Base-by-base conservation (phyloP, 768 basidiomycete species). In the Leccinellum rugosiceps region DNA sequence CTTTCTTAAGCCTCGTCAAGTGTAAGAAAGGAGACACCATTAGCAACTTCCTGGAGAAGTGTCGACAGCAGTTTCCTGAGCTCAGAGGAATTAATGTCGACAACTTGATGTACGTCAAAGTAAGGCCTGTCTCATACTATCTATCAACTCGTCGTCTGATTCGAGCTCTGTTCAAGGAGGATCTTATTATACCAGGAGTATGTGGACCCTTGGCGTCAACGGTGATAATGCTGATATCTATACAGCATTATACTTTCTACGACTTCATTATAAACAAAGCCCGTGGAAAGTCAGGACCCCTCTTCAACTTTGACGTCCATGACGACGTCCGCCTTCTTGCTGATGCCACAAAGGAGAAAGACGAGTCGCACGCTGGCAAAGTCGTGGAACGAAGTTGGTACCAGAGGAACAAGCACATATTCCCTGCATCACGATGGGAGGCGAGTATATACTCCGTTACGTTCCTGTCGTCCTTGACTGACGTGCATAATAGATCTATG, bases 231-330 rank as follows among this genome's bases (percentile, higher is more conserved):
- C 35, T 57, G 8, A 55, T 57, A 34, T 34, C 50, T 21, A 46
- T 21, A n/a, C 64, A 98, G 93, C 96, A 98, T 70, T 85, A 98
- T 74, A 97, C 95, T 1, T 99, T 99, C 71, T 98, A 98, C 72
- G 92, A 95, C 74, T 98, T 99, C 63, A 97, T 99, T 63, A 79
- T 98, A 65, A 98, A 98, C 80, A 98, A 97, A 75, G 94, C 95
- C 8, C 86, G 97, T 23, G 97, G 97, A 26, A 99, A 99, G 74
- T 97, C 94, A 0, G 97, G 97, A 0, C 97, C 97, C 6, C 75
- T 99, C 55, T 99, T 99, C 77, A 97, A 90, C 72, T 99, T 99
- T 68, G 97, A 99, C 73, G 97, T 98, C 6, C 97, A 99, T 71
- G 97, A 99, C 69, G 97, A 99, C 70, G 92, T 99, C 4, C 90